Percentiles rank a stretch among this genome's conserved stretches.
Evolutionary conservation across 352 stramenopile genomes (phyloP).

Genomic region (Peronospora farinosa): DNA sequence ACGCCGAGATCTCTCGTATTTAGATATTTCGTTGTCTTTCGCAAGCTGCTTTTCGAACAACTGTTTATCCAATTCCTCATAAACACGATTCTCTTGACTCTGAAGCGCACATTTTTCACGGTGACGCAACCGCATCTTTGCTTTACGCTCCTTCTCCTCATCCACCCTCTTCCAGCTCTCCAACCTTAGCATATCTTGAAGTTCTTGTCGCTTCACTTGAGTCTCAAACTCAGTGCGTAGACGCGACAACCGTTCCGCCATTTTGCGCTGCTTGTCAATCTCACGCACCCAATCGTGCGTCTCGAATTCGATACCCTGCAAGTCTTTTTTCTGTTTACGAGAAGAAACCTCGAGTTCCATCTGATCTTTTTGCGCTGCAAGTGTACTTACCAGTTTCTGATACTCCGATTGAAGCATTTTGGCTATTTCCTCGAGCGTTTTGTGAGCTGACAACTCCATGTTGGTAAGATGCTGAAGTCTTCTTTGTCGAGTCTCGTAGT

Average conservation of each 20-base stretch:
- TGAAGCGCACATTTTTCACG: constrained; percentile 41
- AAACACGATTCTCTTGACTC: constrained; percentile 48
- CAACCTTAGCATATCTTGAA: constrained; percentile 62
- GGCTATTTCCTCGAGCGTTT: constrained; percentile 59
- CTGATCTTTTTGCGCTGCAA: constrained; percentile 53
- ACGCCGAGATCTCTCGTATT: constrained; percentile 32
- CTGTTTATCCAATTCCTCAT: constrained; percentile 47
- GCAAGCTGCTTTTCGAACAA: constrained; percentile 33
- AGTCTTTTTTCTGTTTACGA: constrained; percentile 69
- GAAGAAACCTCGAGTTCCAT: constrained; percentile 63
- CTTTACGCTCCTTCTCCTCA: constrained; percentile 35
- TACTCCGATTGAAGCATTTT: constrained; percentile 61
- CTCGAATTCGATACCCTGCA: constrained; percentile 67
- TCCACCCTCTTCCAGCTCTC: constrained; percentile 71
- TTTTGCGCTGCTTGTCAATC: constrained; percentile 54
- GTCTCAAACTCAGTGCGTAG: constrained; percentile 71
- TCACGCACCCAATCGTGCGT: constrained; percentile 52
- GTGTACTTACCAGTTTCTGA: constrained; percentile 41
- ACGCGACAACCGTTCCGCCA: constrained; percentile 58
- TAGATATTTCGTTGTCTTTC: constrained; percentile 44
- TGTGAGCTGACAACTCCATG: constrained; percentile 53
- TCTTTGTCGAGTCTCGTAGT: constrained; percentile 59
- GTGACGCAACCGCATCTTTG: constrained; percentile 28
- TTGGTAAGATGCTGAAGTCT: constrained; percentile 51
- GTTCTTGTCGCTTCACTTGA: constrained; percentile 60